Conservation (phyloP, 2,329 filamentous ascomycete species). For the Sordariomycetes sp. region DNA sequence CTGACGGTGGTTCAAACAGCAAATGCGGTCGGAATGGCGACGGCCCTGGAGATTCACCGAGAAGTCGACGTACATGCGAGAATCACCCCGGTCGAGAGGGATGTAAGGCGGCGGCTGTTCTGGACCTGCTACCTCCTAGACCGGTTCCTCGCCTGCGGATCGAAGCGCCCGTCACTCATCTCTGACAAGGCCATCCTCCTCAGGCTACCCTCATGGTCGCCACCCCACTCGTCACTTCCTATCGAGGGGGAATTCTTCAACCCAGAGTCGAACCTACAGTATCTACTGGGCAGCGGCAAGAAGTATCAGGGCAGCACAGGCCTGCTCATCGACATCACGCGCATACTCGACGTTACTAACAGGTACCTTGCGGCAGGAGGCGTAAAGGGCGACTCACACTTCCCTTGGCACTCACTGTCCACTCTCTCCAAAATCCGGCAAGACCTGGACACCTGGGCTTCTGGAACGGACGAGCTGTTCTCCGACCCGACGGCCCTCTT, state of each 20-base stretch:
- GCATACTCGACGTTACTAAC: constrained; percentile 72
- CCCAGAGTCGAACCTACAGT: constrained; percentile 63
- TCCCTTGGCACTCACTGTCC: constrained; percentile 80
- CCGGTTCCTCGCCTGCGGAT: constrained; percentile 69
- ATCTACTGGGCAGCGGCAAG: constrained; percentile 53
- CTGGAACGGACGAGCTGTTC: constrained; percentile 68
- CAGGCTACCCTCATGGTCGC: constrained; percentile 61
- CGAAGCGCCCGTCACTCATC: constrained; percentile 68
- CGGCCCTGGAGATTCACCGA: constrained; percentile 68
- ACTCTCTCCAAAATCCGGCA: constrained; percentile 77
- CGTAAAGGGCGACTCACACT: constrained; percentile 80
- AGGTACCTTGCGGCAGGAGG: constrained; percentile 74
- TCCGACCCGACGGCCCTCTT: constrained; percentile 64
- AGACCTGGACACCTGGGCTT: constrained; percentile 74
- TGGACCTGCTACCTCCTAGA: constrained; percentile 85
- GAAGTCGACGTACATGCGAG: constrained; percentile 53
- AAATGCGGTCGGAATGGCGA: constrained; percentile 67
- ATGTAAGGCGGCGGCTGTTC: constrained; percentile 68
- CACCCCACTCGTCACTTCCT: constrained; percentile 44
- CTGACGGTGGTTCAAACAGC: constrained; percentile 26
- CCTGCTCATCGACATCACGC: constrained; percentile 73
- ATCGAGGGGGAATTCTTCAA: constrained; percentile 74
- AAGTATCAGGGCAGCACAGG: constrained; percentile 63
- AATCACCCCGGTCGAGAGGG: constrained; percentile 55
- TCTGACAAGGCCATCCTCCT: constrained; percentile 64